A percentile compares a stretch with the other conserved stretches of the same genome.
Evolutionary conservation across 306 rosid genomes (phyloP).

Genomic region (Cucurbita pepo): DNA sequence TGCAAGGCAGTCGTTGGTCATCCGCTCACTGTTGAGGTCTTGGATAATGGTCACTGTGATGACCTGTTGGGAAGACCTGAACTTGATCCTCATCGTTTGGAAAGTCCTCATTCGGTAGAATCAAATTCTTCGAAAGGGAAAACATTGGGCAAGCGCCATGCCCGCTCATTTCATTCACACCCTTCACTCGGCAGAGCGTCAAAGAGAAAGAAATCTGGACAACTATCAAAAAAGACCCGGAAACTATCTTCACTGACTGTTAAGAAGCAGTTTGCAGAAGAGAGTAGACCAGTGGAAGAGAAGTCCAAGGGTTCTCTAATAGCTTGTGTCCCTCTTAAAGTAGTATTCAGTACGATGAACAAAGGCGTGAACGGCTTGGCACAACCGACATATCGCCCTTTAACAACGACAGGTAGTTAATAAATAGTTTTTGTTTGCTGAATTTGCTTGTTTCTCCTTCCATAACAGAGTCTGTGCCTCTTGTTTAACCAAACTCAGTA

Average conservation of each 20-base stretch:
- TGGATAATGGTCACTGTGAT: conserved; percentile 48
- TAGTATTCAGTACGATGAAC: conserved; percentile 80
- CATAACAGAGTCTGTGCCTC: neutral
- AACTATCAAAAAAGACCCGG: conserved; percentile 57
- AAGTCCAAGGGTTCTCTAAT: conserved; percentile 54
- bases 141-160: conserved; percentile 22
- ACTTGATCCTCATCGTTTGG: conserved; percentile 19
- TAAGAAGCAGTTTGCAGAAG: conserved; percentile 44
- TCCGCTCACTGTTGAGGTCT: conserved; percentile 59
- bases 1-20: conserved; percentile 89
- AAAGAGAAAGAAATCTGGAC: conserved; percentile 47
- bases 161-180: conserved; percentile 1
- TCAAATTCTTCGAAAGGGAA: conserved; percentile 18
- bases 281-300: conserved; percentile 34
- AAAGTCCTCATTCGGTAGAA: conserved; percentile 10
- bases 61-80: conserved; percentile 19
- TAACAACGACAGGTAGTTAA: conserved; percentile 17
- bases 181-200: conserved; percentile 27
- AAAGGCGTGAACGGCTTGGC: conserved; percentile 69
- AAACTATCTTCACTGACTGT: conserved; percentile 71
- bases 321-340: conserved; percentile 70
- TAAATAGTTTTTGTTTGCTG: conserved; percentile 13
- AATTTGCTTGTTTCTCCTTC: neutral
- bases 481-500: conserved; percentile 1
- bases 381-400: conserved; percentile 32